Percentiles rank a stretch among this genome's conserved stretches.
phyloP scores from a whole-genome alignment of 345 rosid genomes.

The Abelmoschus esculentus region DNA sequence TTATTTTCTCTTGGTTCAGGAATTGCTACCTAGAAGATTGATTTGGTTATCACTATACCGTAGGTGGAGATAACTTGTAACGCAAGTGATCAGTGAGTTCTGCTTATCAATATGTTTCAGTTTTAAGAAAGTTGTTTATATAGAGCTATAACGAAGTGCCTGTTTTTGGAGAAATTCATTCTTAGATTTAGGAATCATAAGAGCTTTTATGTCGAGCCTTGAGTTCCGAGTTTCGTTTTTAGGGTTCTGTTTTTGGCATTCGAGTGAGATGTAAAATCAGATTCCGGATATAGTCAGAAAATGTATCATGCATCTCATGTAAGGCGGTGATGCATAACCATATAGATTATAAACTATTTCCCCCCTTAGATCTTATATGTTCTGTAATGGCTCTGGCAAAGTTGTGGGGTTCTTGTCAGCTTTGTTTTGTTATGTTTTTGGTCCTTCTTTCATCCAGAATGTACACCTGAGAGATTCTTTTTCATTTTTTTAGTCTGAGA shows the following conservation, averaged over 20 bases:
- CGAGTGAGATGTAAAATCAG: slow-evolving; percentile 77
- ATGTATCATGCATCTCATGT: slow-evolving; percentile 68
- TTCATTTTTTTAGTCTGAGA: slow-evolving; percentile 43
- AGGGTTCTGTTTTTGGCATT: slow-evolving; percentile 28
- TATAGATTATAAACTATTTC: slow-evolving; percentile 20
- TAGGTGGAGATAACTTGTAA: slow-evolving; percentile 23
- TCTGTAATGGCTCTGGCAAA: slow-evolving; percentile 34
- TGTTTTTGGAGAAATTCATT: slow-evolving; percentile 39
- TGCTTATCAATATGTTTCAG: slow-evolving; percentile 25
- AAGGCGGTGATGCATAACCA: slow-evolving; percentile 56
- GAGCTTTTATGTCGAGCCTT: slow-evolving; percentile 55
- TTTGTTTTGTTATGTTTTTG: slow-evolving; percentile 20
- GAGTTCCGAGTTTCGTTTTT: slow-evolving; percentile 40
- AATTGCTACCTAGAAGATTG: slow-evolving; percentile 48
- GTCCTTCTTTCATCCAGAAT: slow-evolving; percentile 28
- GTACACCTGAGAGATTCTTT: slow-evolving; percentile 39
- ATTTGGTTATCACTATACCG: slow-evolving; percentile 23
- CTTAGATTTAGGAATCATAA: slow-evolving; percentile 36
- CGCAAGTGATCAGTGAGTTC: slow-evolving; percentile 47
- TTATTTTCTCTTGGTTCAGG: slow-evolving; percentile 33
- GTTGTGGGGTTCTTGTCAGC: slow-evolving; percentile 40
- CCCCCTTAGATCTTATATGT: slow-evolving; percentile 24
- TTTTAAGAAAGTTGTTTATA: slow-evolving; percentile 38
- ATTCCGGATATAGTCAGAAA: slow-evolving; percentile 50
- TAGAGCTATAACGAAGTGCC: slow-evolving; percentile 58